Base-by-base conservation (phyloP, 495 filamentous ascomycete species). In the Cryomyces antarcticus region DNA sequence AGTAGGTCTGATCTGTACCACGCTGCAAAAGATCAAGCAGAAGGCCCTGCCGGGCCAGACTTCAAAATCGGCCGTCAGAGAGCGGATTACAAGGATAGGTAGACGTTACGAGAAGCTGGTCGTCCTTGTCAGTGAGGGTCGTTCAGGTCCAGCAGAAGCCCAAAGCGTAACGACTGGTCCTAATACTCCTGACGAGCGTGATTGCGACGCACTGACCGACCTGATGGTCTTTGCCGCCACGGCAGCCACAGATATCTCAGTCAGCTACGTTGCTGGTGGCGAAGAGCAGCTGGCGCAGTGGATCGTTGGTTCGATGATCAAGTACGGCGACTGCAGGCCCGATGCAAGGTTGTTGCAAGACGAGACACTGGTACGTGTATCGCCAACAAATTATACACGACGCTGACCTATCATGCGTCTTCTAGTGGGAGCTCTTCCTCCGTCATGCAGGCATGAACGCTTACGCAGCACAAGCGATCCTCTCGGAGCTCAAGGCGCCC, bases 401-500 rank as follows among this genome's bases (percentile, higher is more conserved):
- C 38, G 12, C 6, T n/a, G 12, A 42, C 27, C 7, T 6, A 31
- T 3, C 6, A 6, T 9, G 10, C 9, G 11, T 13, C 7, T 38
- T 10, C 17, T 41, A 57, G 28, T 84, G 79, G 77, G 85, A 92
- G 57, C 30, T 75, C 7, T 85, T 83, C 50, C 62, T 93, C 11
- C 68, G 82, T 24, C 55, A 65, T n/a, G 68, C 69, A 9, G 86
- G 85, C 4, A 58, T 89, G 59, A 93, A 92, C 62, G 72, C 77
- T 4, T 89, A 71, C 56, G 85, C 80, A 2, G 83, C 86, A 17
- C 82, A 88, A 52, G 68, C 64, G 11, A 59, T 88, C 0, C 60
- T 88, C 24, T 62, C 61, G 10, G 56, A 54, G 35, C 45, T 78
- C 7, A 71, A 67, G 46, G 50, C 41, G 6, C 42, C 48, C 17